Evolutionary conservation across 2,329 filamentous ascomycete species (phyloP), one percentile per base, ranked within the genome.

Genomic region (Alternaria sp.): DNA sequence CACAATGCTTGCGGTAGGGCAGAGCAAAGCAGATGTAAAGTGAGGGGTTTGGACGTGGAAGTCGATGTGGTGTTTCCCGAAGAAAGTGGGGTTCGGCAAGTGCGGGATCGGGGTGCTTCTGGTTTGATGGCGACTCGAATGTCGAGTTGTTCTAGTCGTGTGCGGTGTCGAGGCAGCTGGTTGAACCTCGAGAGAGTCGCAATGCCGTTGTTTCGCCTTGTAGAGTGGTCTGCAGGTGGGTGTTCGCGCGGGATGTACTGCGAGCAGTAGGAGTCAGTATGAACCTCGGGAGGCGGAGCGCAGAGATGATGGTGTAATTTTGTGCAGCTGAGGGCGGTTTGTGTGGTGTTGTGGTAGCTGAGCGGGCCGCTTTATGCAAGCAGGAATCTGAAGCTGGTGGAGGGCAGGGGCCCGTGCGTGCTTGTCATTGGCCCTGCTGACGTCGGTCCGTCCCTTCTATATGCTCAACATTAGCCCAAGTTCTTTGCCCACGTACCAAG

Each of bases 351-450:
- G 69, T 71, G 67, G 65, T 65, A 59, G 63, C 44, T 60, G 65
- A 61, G 64, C 67, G 65, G 67, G 64, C 70, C 65, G 67, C 72
- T 75, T 73, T 73, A 68, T 74, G 71, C 70, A 69, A 49, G 56
- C 59, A 60, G 63, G 65, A 68, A 65, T 64, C 66, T 67, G 70
- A 69, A 58, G 62, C 62, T 67, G 63, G 66, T 64, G 63, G 66
- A 56, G 61, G 51, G 59, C 53, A 56, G 46, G 54, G 68, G 65
- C 60, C 69, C 67, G 65, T 61, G 65, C 64, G 62, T 56, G 32
- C 57, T 56, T 55, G 48, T 41, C 57, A 71, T 70, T 72, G 68
- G 70, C 66, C 56, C 63, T 61, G 42, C 51, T 59, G 64, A 67
- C 65, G 64, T 69, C 64, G 61, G 61, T 64, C 57, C 42, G 52